Percentiles rank a stretch among this genome's conserved stretches.
These are phyloP conservation scores for Aspergillus ochraceus DNA, from an alignment of 2,329 filamentous ascomycete genomes.

Conservation along the genomic window DNA sequence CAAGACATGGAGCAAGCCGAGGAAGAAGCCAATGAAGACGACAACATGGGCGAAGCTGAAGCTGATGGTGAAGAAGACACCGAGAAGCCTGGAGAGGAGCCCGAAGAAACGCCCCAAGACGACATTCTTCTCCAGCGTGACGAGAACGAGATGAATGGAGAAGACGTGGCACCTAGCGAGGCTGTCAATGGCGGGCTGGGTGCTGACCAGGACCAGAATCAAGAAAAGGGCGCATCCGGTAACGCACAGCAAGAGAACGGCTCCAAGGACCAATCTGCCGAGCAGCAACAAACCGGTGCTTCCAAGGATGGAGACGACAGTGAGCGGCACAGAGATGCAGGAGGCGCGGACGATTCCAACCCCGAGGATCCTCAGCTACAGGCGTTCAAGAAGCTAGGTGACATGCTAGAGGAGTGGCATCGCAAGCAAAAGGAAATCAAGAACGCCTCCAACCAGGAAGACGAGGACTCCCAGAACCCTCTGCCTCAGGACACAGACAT, in stretches of 20 bases:
- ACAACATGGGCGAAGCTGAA: conserved; percentile 39
- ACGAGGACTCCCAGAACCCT: conserved; percentile 50
- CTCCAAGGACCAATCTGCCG: conserved; percentile 48
- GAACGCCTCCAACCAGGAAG: conserved; percentile 56
- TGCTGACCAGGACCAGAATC: conserved; percentile 41
- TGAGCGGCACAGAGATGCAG: conserved; percentile 36
- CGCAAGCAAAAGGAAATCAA: conserved; percentile 81
- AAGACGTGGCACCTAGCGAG: conserved; percentile 52
- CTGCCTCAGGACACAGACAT: conserved; percentile 67
- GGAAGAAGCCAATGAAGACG: conserved; percentile 44
- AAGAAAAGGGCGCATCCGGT: conserved; percentile 49
- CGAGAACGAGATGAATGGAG: conserved; percentile 52
- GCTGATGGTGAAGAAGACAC: conserved; percentile 51
- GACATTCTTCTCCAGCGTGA: conserved; percentile 49
- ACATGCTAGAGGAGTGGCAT: conserved; percentile 91
- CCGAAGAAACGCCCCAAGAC: conserved; percentile 55
- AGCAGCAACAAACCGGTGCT: conserved; percentile 45
- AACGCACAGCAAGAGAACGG: conserved; percentile 44
- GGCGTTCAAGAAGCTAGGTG: conserved; percentile 91
- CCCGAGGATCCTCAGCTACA: conserved; percentile 53
- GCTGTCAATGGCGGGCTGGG: conserved; percentile 41
- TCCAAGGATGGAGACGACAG: conserved; percentile 43
- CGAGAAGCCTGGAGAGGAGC: conserved; percentile 40
- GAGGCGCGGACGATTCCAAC: conserved; percentile 36
- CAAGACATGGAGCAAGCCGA: conserved; percentile 33